Conservation (phyloP, 805 yeast genomes). For the Candida silvicultrix region DNA sequence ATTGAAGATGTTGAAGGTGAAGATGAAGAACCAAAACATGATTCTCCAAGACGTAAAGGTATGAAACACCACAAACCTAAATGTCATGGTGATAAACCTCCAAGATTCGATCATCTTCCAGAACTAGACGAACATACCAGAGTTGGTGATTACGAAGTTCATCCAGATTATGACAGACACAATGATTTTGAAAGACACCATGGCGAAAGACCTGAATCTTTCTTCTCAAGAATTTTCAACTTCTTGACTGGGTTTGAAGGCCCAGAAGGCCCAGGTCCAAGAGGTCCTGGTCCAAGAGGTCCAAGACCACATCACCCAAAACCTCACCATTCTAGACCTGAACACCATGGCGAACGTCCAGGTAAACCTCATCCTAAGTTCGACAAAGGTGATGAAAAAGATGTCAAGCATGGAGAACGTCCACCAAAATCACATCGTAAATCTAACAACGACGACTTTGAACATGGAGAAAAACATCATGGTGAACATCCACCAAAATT, state of each 20-base stretch:
- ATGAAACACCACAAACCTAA: not conserved
- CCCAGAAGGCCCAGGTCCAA: not conserved
- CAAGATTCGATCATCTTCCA: no score
- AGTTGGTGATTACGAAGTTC: no score
- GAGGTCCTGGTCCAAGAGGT: not conserved
- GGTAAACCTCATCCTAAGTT: no score
- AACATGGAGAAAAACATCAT: no score
- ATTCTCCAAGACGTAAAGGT: not conserved
- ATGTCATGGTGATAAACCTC: not conserved
- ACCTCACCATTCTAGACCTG: not conserved
- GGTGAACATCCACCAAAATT: no score
- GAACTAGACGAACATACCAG: no score
- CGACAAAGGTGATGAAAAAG: not conserved
- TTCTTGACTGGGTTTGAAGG: not conserved
- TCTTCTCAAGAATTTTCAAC: not conserved
- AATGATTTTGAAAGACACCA: not conserved
- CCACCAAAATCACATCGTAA: not conserved
- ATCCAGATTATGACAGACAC: not conserved
- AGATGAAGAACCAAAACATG: not conserved
- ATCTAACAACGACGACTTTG: no score
- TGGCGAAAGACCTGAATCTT: not conserved
- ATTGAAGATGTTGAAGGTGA: not conserved
- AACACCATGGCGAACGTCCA: not conserved
- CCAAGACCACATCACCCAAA: not conserved
- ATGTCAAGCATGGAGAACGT: not conserved